Percentiles rank a stretch among this genome's conserved stretches.
Evolutionary conservation across 2,329 filamentous ascomycete genomes (phyloP).

Genomic region (Microdochium trichocladiopsis): DNA sequence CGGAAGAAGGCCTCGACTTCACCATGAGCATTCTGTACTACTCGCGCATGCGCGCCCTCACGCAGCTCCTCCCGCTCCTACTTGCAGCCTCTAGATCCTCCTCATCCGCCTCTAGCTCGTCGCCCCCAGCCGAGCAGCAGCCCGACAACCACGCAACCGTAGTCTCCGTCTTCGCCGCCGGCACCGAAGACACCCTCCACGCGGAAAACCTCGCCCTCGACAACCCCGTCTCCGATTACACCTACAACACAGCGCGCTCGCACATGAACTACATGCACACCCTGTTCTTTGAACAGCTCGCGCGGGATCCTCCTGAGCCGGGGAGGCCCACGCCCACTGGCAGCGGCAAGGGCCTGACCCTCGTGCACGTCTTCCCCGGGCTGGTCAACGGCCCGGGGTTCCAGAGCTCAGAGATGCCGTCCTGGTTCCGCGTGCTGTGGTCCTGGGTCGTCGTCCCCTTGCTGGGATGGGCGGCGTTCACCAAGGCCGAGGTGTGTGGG

Average conservation of each 20-base stretch:
- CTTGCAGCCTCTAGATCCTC: background rate
- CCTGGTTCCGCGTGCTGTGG: background rate
- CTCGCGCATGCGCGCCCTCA: background rate
- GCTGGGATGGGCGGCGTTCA: background rate
- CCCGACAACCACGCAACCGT: background rate
- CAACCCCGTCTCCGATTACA: background rate
- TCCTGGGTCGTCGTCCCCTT: background rate
- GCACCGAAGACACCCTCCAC: background rate
- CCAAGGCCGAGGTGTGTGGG: background rate
- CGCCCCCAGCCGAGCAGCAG: background rate
- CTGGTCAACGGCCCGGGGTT: background rate
- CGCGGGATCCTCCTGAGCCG: too few relatives aligned
- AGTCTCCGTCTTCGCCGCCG: background rate
- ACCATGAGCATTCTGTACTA: background rate
- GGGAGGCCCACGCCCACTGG: background rate
- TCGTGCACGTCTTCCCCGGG: background rate
- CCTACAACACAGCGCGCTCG: background rate
- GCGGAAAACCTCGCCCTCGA: background rate
- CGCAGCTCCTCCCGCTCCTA: background rate
- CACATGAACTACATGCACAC: background rate
- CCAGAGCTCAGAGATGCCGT: background rate
- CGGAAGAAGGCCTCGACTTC: background rate
- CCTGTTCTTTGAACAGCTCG: background rate
- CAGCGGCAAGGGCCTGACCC: background rate
- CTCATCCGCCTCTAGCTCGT: background rate